Evolutionary conservation across 2,329 filamentous ascomycete genomes (phyloP).

Genomic region (Colletotrichum tanaceti): DNA sequence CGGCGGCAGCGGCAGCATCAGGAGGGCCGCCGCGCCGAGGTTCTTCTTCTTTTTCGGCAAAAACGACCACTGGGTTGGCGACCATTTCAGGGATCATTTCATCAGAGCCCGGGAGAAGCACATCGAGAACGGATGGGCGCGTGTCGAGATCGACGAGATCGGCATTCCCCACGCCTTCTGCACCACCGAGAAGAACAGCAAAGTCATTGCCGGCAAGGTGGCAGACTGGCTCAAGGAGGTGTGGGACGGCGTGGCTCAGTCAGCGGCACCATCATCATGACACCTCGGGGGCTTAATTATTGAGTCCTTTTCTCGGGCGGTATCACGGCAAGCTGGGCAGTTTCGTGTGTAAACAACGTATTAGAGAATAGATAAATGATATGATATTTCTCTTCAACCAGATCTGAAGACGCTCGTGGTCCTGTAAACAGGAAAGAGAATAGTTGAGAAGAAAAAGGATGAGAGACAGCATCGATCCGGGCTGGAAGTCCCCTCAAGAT

Average conservation of each 20-base stretch:
- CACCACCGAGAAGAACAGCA: conserved; percentile 47
- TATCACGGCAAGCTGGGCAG: too few relatives aligned
- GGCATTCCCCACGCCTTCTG: conserved; percentile 72
- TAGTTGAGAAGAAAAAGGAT: background rate
- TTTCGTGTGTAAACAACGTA: background rate
- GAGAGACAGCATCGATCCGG: background rate
- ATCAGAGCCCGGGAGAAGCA: conserved; percentile 57
- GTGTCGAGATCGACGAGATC: conserved; percentile 66
- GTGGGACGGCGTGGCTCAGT: conserved; percentile 17
- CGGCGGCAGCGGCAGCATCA: conserved; percentile 2
- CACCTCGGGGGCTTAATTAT: too few relatives aligned
- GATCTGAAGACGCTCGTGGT: background rate
- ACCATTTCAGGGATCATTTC: conserved; percentile 66
- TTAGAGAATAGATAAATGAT: conserved; percentile 21
- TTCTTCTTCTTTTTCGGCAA: conserved; percentile 71
- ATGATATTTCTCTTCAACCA: conserved; percentile 7
- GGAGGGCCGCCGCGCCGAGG: conserved; percentile 52
- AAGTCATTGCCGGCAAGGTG: conserved; percentile 28
- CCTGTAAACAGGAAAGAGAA: background rate
- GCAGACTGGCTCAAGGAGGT: conserved; percentile 37
- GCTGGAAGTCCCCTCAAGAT: too few relatives aligned
- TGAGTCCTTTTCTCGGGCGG: too few relatives aligned
- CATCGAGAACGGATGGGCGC: conserved; percentile 54
- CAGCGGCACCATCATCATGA: background rate
- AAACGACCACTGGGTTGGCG: conserved; percentile 72